Evolutionary conservation across 169 alveolate species (phyloP).

Genomic region (Cyclospora cayetanensis): DNA sequence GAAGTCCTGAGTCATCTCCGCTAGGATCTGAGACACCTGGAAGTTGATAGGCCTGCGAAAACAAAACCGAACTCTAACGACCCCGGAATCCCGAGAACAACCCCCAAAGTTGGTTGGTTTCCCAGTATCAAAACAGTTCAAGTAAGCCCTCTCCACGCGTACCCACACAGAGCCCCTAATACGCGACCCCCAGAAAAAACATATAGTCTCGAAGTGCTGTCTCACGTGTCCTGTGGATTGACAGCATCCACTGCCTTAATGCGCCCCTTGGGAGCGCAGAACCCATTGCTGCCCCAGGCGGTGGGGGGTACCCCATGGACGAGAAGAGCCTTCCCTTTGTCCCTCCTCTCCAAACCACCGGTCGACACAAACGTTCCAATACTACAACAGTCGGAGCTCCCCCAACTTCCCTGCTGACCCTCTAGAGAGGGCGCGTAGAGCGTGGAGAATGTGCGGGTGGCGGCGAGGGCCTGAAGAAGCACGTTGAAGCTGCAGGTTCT

Average conservation of each 20-base stretch:
- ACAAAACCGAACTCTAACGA: neutral
- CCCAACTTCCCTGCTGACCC: neutral
- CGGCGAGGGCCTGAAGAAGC: conserved; percentile 55
- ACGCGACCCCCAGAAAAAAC: neutral
- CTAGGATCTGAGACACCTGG: neutral
- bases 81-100: neutral
- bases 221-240: conserved; percentile 6
- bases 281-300: neutral
- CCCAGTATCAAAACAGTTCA: neutral
- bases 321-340: too few species aligned
- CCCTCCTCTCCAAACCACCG: too few species aligned
- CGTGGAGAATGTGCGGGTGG: conserved; percentile 43
- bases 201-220: neutral
- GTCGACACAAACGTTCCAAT: too few species aligned
- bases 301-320: neutral
- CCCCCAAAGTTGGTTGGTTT: neutral
- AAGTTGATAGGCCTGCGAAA: conserved; percentile 3
- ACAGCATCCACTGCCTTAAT: neutral
- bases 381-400: too few species aligned
- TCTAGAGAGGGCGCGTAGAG: neutral
- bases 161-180: neutral
- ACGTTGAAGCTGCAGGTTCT: conserved; percentile 65
- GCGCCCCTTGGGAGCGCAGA: neutral
- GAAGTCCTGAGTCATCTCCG: neutral
- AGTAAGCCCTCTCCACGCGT: neutral